Evolutionary conservation across 2,329 filamentous ascomycete species (phyloP), one percentile per base, ranked within the genome.

Genomic region (Aspergillus tubingensis): DNA sequence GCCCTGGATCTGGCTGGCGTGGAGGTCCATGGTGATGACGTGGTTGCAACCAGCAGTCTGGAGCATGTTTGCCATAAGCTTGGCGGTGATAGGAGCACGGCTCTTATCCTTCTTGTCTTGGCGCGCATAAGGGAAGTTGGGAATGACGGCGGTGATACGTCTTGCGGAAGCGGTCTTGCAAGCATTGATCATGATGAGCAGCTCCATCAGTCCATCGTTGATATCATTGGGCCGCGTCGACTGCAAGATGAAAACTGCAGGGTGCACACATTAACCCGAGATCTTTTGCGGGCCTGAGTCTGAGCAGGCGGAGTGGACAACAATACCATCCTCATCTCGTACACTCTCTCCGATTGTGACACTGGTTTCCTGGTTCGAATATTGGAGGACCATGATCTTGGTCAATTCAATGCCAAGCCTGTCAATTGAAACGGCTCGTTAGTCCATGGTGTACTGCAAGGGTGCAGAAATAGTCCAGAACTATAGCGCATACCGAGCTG

Each of bases 41-140:
- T 93, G 91, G 76, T 92, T 92, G 78, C 92, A 96, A 59, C 94
- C 94, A 47, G 93, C 93, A 2, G 92, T 96, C 77, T 96, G 92
- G 58, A 98, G 84, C 93, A 98, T 97, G 79, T 98, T 97, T 60
- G 94, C 94, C 80, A 97, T 96, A 57, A 98, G 84, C 77, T 95
- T 96, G 21, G 94, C 94, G 44, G 91, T 96, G 76, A 98, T 99
- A 43, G 95, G 94, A n/a, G 95, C 94, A 66, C 94, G 88, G 58
- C 90, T 95, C 82, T 91, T 91, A 81, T 96, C 93, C 80, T 98
- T 98, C 83, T 98, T 98, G 79, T 98, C 95, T 80, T 98, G 94
- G 53, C 94, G 88, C 13, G 94, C 93, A 74, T 98, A 98, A 27
- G 93, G 93, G 79, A 96, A 98, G 79, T 96, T 97, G 67, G 94